phyloP scores from a whole-genome alignment of 768 basidiomycete genomes.

The Melanogaster broomeanus region DNA sequence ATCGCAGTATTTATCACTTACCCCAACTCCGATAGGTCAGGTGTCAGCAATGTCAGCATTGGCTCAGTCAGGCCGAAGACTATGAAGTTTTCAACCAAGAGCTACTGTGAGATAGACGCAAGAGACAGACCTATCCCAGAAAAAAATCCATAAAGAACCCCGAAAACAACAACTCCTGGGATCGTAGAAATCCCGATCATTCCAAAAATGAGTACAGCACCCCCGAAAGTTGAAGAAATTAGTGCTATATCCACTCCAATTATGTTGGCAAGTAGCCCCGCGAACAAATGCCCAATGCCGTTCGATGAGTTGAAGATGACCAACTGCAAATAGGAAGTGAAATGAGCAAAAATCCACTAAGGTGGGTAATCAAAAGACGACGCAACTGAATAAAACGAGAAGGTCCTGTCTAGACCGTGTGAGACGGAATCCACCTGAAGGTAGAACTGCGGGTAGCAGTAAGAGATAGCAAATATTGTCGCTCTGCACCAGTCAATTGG shows the following conservation, averaged over 20 bases:
- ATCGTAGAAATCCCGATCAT: constrained; percentile 41
- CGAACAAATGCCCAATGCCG: constrained; percentile 51
- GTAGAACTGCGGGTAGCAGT: constrained; percentile 57
- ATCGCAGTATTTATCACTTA: constrained; percentile 11
- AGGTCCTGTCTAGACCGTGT: constrained; percentile 44
- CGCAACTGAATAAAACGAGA: constrained; percentile 59
- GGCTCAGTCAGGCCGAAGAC: neutral
- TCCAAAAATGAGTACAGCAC: constrained; percentile 42
- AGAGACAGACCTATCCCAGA: constrained; percentile 39
- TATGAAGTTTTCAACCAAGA: too few relatives aligned
- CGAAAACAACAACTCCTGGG: constrained; percentile 39
- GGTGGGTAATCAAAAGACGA: neutral
- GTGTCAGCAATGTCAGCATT: constrained; percentile 43
- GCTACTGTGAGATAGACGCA: neutral
- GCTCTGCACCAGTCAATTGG: constrained; percentile 7
- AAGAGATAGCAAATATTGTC: constrained; percentile 33
- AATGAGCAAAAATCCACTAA: neutral
- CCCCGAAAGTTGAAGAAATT: constrained; percentile 33
- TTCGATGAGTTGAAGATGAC: constrained; percentile 54
- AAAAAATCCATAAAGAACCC: constrained; percentile 49
- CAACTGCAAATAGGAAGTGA: constrained; percentile 36
- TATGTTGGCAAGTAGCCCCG: constrained; percentile 42
- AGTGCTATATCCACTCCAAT: constrained; percentile 47
- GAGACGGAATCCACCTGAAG: constrained; percentile 53
- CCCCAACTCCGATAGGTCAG: constrained; percentile 53